Evolutionary conservation across 306 rosid genomes (phyloP).

Genomic region (Calophaca sinica): DNA sequence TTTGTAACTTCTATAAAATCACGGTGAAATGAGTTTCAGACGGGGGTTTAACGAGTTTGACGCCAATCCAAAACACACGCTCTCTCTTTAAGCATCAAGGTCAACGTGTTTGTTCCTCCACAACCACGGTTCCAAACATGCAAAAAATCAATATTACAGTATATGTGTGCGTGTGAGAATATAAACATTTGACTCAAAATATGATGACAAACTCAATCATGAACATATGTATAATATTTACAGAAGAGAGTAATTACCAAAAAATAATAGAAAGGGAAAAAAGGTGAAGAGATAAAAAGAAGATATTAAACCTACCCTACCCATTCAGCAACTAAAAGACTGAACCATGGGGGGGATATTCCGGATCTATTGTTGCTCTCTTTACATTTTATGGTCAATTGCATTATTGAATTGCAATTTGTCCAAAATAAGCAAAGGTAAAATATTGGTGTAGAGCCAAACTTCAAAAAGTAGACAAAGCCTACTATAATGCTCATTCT

Average conservation of each 20-base stretch:
- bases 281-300: slow-evolving; percentile 43
- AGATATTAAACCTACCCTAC: slow-evolving; percentile 51
- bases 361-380: slow-evolving; percentile 33
- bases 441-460: slow-evolving; percentile 40
- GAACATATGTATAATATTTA: slow-evolving; percentile 56
- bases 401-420: slow-evolving; percentile 43
- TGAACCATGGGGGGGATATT: slow-evolving; percentile 46
- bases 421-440: slow-evolving; percentile 30
- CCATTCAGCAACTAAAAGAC: slow-evolving; percentile 50
- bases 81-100: too few species aligned
- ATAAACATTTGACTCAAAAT: slow-evolving; percentile 44
- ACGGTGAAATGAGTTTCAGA: too few species aligned
- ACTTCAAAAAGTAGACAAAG: slow-evolving; percentile 42
- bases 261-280: slow-evolving; percentile 18
- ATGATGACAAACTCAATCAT: slow-evolving; percentile 47
- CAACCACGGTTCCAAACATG: too few species aligned
- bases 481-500: slow-evolving; percentile 34
- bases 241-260: slow-evolving; percentile 49
- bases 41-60: too few species aligned
- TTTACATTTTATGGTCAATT: slow-evolving; percentile 35
- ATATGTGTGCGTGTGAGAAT: not conserved
- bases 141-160: too few species aligned
- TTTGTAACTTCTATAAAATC: too few species aligned
- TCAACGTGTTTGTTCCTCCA: too few species aligned
- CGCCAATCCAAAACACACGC: too few species aligned